Evolutionary conservation across 352 stramenopile species (phyloP).

Genomic region (Pythium apleroticum): DNA sequence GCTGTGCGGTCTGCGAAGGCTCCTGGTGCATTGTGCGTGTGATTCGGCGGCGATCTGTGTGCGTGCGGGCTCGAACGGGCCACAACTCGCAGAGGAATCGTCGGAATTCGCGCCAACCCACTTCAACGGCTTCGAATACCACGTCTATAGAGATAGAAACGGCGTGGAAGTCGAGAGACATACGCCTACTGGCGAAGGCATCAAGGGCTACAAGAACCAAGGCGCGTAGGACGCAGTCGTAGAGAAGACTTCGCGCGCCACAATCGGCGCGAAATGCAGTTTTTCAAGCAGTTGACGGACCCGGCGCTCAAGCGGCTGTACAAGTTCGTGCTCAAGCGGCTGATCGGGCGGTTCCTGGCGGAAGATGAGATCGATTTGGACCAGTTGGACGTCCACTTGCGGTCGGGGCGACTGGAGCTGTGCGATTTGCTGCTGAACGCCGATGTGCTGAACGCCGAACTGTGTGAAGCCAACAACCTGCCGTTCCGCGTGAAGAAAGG

Average conservation of each 20-base stretch:
- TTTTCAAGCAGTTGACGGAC: slow-evolving; percentile 88
- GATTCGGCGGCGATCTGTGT: slow-evolving; percentile 4
- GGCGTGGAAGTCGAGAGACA: not conserved
- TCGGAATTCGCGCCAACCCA: not conserved
- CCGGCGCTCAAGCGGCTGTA: slow-evolving; percentile 89
- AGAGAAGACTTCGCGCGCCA: slow-evolving; percentile 1
- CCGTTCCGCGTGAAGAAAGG: slow-evolving; percentile 87
- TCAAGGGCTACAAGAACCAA: not conserved
- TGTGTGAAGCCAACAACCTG: slow-evolving; percentile 63
- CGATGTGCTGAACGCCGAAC: slow-evolving; percentile 74
- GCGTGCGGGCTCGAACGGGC: not conserved
- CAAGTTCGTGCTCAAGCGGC: slow-evolving; percentile 90
- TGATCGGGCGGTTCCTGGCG: slow-evolving; percentile 85
- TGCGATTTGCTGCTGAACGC: slow-evolving; percentile 82
- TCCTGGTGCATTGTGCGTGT: not conserved
- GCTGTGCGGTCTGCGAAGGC: not conserved
- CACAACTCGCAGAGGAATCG: not conserved
- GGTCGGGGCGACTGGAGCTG: slow-evolving; percentile 71
- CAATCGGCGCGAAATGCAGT: slow-evolving; percentile 72
- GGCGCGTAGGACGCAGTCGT: not conserved
- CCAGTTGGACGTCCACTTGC: slow-evolving; percentile 84
- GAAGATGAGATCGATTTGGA: slow-evolving; percentile 83
- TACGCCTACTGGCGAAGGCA: not conserved
- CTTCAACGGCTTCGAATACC: slow-evolving; percentile 1
- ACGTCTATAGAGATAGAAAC: slow-evolving; percentile 3